These are phyloP conservation scores for Triticum turgidum DNA, from an alignment of 176 grass and related monocot species.

Conservation along the genomic window DNA sequence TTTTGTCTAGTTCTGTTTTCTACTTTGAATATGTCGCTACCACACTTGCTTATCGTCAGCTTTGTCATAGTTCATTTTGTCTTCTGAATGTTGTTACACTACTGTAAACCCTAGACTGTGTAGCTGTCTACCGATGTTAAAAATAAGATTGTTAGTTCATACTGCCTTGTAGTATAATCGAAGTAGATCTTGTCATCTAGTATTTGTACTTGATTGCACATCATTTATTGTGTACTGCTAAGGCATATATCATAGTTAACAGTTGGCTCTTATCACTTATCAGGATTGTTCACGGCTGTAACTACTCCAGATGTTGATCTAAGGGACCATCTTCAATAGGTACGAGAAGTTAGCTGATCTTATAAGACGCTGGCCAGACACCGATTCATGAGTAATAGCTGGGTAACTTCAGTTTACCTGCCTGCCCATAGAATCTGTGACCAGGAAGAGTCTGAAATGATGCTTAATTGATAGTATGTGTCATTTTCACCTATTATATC, in stretches of 20 bases:
- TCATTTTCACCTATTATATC: neutral
- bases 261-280: constrained; percentile 31
- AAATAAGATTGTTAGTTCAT: constrained; percentile 8
- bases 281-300: constrained; percentile 28
- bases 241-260: constrained; percentile 9
- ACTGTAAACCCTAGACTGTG: neutral
- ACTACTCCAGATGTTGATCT: constrained; percentile 28
- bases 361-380: constrained; percentile 16
- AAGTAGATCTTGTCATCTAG: neutral
- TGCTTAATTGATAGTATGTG: constrained; percentile 32
- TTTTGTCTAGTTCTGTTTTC: neutral
- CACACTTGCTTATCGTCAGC: neutral
- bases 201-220: neutral
- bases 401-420: constrained; percentile 31
- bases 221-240: neutral
- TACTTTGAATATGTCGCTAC: neutral
- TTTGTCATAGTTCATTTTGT: neutral
- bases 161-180: neutral
- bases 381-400: constrained; percentile 31
- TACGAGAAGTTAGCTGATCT: constrained; percentile 39
- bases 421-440: constrained; percentile 4
- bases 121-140: neutral
- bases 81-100: neutral
- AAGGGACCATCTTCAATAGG: constrained; percentile 26
- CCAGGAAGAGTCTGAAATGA: constrained; percentile 16